Evolutionary conservation across 768 basidiomycete species (phyloP).

Genomic region (Russula foetens): DNA sequence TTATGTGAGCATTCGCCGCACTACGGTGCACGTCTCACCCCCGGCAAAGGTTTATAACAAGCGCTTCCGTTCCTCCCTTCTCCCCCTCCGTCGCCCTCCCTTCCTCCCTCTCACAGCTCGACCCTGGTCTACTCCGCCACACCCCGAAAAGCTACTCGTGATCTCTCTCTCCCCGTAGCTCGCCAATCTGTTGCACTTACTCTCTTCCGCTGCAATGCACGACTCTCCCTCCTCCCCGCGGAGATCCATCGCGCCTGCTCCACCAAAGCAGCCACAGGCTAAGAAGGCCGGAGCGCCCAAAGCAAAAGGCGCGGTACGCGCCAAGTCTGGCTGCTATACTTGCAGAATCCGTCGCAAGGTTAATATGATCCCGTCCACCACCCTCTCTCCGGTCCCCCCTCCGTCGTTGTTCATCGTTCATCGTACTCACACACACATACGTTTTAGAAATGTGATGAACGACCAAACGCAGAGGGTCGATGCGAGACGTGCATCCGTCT

Average conservation of each 20-base stretch:
- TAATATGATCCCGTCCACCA: constrained; percentile 13
- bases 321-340: constrained; percentile 85
- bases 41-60: constrained; percentile 18
- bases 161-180: background rate
- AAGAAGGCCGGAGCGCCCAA: constrained; percentile 52
- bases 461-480: constrained; percentile 47
- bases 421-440: background rate
- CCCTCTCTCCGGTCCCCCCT: constrained; percentile 11
- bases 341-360: constrained; percentile 85
- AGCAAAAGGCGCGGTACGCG: constrained; percentile 73
- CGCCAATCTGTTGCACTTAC: constrained; percentile 21
- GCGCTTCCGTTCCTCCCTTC: constrained; percentile 17
- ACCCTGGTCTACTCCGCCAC: constrained; percentile 17
- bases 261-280: constrained; percentile 30
- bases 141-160: constrained; percentile 4
- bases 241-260: constrained; percentile 25
- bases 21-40: constrained; percentile 11
- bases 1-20: constrained; percentile 19
- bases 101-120: constrained; percentile 9
- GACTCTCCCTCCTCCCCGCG: constrained; percentile 29
- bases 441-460: constrained; percentile 76
- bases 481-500: constrained; percentile 76
- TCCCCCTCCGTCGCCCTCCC: constrained; percentile 21
- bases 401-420: background rate
- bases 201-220: constrained; percentile 24